Conservation (phyloP, 192 early-diverging fungal genomes). For the Coemansia sp. region DNA sequence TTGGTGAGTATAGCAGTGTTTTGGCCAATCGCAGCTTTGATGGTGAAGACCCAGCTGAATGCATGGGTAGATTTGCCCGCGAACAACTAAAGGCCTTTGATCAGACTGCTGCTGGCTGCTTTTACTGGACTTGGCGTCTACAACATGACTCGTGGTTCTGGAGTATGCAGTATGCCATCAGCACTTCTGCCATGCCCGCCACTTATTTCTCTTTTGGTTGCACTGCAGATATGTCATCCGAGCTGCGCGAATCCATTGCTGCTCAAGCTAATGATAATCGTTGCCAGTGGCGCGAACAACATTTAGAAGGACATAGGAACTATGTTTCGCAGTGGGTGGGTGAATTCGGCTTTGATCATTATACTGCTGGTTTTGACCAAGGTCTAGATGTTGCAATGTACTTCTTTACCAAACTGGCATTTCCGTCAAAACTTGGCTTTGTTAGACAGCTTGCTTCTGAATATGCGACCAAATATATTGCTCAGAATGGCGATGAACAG, state of each 20-base stretch:
- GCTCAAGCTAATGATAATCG: neutral
- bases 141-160: conserved; percentile 19
- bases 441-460: conserved; percentile 7
- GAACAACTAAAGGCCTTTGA: conserved; percentile 6
- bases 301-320: conserved; percentile 4
- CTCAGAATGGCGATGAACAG: conserved; percentile 3
- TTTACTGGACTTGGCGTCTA: conserved; percentile 17
- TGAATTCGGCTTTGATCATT: conserved; percentile 11
- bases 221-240: neutral
- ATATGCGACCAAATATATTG: neutral
- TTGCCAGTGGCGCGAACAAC: conserved; percentile 3
- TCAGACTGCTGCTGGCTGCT: conserved; percentile 5
- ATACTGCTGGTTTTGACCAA: conserved; percentile 11
- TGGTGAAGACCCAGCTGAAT: conserved; percentile 9
- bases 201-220: conserved; percentile 12
- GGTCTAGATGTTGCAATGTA: conserved; percentile 2
- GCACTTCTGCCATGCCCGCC: conserved; percentile 3
- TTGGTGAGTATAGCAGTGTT: conserved; percentile 17
- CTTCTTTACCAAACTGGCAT: conserved; percentile 3
- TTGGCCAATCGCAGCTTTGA: conserved; percentile 16
- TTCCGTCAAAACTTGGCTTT: conserved; percentile 10
- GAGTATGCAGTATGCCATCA: conserved; percentile 17
- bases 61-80: conserved; percentile 9
- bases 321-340: conserved; percentile 9
- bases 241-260: neutral